A percentile compares a stretch with the other conserved stretches of the same genome.
These are phyloP conservation scores for Aspergillus sp. DNA, from an alignment of 2,329 filamentous ascomycete genomes.

Conservation along the genomic window DNA sequence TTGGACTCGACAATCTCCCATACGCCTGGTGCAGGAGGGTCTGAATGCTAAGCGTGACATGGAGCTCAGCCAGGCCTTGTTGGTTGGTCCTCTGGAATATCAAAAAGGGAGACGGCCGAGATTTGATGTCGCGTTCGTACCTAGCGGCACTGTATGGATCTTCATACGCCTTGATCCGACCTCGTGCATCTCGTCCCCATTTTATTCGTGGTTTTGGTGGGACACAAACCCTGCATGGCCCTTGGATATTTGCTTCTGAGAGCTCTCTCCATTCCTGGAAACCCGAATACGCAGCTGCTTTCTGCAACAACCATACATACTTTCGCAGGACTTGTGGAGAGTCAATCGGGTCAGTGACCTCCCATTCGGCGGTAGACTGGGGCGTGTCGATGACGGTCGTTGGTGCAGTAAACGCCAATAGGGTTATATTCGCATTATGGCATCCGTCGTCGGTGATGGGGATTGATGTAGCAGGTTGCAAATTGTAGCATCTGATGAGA, in stretches of 20 bases:
- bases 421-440: conserved; percentile 31
- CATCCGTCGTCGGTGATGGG: conserved; percentile 24
- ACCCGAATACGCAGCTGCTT: conserved; percentile 22
- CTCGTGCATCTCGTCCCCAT: conserved; percentile 32
- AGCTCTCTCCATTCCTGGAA: conserved; percentile 33
- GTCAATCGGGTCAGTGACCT: conserved; percentile 26
- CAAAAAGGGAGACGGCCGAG: conserved; percentile 44
- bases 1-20: conserved; percentile 24
- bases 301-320: conserved; percentile 36
- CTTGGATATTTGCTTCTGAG: background rate
- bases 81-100: conserved; percentile 37
- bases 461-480: conserved; percentile 18
- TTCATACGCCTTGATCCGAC: conserved; percentile 48
- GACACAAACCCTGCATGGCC: conserved; percentile 30
- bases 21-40: conserved; percentile 38
- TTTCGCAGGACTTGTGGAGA: conserved; percentile 25
- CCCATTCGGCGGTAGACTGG: conserved; percentile 23
- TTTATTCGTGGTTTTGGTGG: conserved; percentile 33
- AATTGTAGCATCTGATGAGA: conserved; percentile 21
- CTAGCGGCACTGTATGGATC: conserved; percentile 50
- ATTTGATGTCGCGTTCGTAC: conserved; percentile 54
- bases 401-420: conserved; percentile 29
- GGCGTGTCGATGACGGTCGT: conserved; percentile 18
- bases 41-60: conserved; percentile 39
- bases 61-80: conserved; percentile 36